These are phyloP conservation scores for Coprinellus aureogranulatus DNA, from an alignment of 768 basidiomycete genomes.

Conservation along the genomic window DNA sequence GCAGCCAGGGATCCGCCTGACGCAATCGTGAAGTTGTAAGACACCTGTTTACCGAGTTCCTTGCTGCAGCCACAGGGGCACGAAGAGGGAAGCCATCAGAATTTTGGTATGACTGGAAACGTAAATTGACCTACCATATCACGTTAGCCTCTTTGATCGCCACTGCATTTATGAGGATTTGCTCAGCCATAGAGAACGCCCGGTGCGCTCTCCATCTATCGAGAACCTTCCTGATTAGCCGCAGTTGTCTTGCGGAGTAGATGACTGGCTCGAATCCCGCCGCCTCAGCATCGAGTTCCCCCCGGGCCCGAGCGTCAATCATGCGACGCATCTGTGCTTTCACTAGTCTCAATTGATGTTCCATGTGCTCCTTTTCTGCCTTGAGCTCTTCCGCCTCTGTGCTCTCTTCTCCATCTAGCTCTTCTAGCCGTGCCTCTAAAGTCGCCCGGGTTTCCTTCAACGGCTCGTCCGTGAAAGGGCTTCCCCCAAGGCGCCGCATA, in stretches of 20 bases:
- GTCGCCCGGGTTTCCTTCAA: slow-evolving; percentile 73
- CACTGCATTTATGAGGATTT: slow-evolving; percentile 79
- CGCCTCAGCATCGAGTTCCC: slow-evolving; percentile 66
- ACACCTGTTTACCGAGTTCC: slow-evolving; percentile 81
- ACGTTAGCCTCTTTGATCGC: slow-evolving; percentile 92
- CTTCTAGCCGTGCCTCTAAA: slow-evolving; percentile 70
- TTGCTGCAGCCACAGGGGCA: slow-evolving; percentile 46
- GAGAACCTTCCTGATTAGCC: slow-evolving; percentile 78
- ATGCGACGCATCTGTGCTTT: slow-evolving; percentile 80
- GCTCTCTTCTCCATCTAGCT: slow-evolving; percentile 42
- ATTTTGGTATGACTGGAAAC: slow-evolving; percentile 1
- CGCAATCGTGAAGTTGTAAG: slow-evolving; percentile 91
- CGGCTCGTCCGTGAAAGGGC: slow-evolving; percentile 65
- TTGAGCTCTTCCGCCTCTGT: slow-evolving; percentile 82
- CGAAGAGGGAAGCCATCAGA: slow-evolving; percentile 7
- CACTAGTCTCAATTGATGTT: slow-evolving; percentile 79
- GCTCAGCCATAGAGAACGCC: slow-evolving; percentile 90
- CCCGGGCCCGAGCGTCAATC: slow-evolving; percentile 70
- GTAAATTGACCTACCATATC: slow-evolving; percentile 58
- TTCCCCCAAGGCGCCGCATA: slow-evolving; percentile 60
- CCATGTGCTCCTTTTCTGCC: slow-evolving; percentile 90
- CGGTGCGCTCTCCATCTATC: slow-evolving; percentile 83
- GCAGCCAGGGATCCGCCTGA: slow-evolving; percentile 76
- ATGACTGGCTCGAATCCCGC: slow-evolving; percentile 75
- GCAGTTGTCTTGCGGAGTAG: slow-evolving; percentile 78